Conservation (phyloP, 768 basidiomycete species). For the Leccinum aurantiacum region DNA sequence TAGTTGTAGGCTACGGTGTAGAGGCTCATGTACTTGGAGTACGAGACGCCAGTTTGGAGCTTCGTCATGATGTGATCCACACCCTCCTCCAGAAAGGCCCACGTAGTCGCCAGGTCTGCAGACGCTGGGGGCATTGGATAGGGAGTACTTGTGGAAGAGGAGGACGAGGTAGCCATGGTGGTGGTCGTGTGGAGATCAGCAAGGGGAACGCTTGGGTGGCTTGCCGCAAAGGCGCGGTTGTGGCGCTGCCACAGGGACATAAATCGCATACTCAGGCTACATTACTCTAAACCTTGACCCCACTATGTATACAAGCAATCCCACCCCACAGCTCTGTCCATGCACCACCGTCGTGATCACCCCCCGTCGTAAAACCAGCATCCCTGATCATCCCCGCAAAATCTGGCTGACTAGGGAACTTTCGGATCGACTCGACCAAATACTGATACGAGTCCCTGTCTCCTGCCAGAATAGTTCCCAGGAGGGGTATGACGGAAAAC, state of each 20-base stretch:
- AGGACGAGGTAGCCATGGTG: constrained; percentile 35
- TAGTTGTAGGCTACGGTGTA: constrained; percentile 98
- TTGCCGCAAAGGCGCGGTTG: constrained; percentile 28
- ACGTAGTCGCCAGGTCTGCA: constrained; percentile 80
- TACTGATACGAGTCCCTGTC: constrained; percentile 97
- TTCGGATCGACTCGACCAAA: constrained; percentile 94
- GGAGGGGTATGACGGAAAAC: constrained; percentile 89
- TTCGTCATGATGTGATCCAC: constrained; percentile 94
- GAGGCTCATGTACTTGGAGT: constrained; percentile 82
- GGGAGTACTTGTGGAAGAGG: constrained; percentile 30
- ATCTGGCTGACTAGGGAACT: constrained; percentile 84
- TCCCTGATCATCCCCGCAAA: constrained; percentile 89
- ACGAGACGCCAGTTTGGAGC: constrained; percentile 84
- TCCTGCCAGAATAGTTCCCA: constrained; percentile 95
- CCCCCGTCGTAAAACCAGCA: constrained; percentile 77
- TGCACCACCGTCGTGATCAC: constrained; percentile 74
- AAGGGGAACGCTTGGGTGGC: constrained; percentile 6
- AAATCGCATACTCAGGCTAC: neutral
- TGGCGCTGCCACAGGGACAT: constrained; percentile 22
- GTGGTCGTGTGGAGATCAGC: constrained; percentile 30
- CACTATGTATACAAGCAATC: constrained; percentile 82
- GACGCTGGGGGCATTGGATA: constrained; percentile 61
- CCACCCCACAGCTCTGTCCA: constrained; percentile 89
- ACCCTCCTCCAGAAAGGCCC: constrained; percentile 82
- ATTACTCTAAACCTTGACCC: constrained; percentile 63